phyloP scores from a whole-genome alignment of 2,329 filamentous ascomycete genomes.

The Beauveria scarabaeidicola region DNA sequence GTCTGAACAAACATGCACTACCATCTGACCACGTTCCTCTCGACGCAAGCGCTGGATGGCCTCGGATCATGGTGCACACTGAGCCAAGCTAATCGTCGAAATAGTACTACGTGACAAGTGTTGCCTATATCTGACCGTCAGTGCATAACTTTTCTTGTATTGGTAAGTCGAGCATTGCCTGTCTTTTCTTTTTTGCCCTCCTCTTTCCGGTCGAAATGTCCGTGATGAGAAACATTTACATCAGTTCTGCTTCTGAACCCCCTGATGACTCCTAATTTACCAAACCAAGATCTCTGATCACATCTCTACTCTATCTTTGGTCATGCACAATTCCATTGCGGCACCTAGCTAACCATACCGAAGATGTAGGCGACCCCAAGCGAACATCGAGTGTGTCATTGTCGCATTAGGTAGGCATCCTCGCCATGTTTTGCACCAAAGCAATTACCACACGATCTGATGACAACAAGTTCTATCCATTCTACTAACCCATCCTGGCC shows the following conservation, averaged over 20 bases:
- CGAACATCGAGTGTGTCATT: neutral
- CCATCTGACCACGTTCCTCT: constrained; percentile 48
- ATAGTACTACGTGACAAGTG: neutral
- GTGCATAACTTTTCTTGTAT: neutral
- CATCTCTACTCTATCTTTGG: constrained; percentile 15
- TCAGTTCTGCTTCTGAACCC: constrained; percentile 71
- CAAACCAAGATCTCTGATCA: constrained; percentile 54
- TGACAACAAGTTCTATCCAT: constrained; percentile 60
- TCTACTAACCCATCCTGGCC: constrained; percentile 60
- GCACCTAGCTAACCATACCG: neutral
- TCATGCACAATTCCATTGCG: neutral
- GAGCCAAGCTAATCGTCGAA: neutral
- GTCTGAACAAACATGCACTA: constrained; percentile 64
- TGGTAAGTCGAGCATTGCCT: constrained; percentile 3
- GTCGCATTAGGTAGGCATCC: neutral
- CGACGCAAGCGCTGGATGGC: constrained; percentile 2
- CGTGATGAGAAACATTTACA: constrained; percentile 56
- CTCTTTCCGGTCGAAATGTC: constrained; percentile 19
- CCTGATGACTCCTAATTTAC: constrained; percentile 58
- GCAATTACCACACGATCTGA: constrained; percentile 20
- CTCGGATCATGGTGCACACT: neutral
- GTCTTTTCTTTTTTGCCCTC: neutral
- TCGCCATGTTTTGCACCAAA: neutral
- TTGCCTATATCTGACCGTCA: neutral
- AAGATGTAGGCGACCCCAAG: neutral